Percentiles rank a stretch among this genome's conserved stretches.
These are phyloP conservation scores for Microdochium trichocladiopsis DNA, from an alignment of 2,329 filamentous ascomycete species.

Conservation along the genomic window DNA sequence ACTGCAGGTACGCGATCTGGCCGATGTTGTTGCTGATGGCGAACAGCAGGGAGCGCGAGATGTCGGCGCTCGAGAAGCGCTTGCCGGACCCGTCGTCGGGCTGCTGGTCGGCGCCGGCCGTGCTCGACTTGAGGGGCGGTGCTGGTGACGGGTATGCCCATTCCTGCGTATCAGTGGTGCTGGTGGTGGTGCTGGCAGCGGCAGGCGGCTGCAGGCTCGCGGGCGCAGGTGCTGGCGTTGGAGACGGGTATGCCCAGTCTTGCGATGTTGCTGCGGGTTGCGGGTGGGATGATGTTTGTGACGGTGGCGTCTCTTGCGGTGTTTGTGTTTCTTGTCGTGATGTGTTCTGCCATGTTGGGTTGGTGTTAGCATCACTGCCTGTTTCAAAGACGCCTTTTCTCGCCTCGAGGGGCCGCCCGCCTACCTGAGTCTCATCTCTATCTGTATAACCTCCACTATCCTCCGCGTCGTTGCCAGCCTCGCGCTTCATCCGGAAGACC, in stretches of 20 bases:
- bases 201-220: too few species aligned
- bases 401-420: background rate
- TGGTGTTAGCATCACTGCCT: conserved; percentile 8
- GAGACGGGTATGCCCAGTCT: background rate
- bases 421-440: conserved; percentile 30
- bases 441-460: conserved; percentile 55
- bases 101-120: conserved; percentile 1
- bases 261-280: background rate
- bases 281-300: conserved; percentile 6
- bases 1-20: conserved; percentile 95
- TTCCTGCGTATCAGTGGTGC: background rate
- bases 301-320: conserved; percentile 6
- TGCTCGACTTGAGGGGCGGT: background rate
- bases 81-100: conserved; percentile 23
- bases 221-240: background rate
- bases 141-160: background rate
- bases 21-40: conserved; percentile 98
- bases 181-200: too few species aligned
- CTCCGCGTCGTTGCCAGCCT: conserved; percentile 73
- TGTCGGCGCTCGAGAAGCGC: conserved; percentile 73
- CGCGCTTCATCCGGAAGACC: conserved; percentile 85
- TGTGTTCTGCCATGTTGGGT: conserved; percentile 5
- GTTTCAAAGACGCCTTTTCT: too few species aligned
- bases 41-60: conserved; percentile 85
- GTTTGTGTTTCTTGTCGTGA: conserved; percentile 7